Evolutionary conservation across 2,329 filamentous ascomycete species (phyloP).

Genomic region (Fusarium coicis): DNA sequence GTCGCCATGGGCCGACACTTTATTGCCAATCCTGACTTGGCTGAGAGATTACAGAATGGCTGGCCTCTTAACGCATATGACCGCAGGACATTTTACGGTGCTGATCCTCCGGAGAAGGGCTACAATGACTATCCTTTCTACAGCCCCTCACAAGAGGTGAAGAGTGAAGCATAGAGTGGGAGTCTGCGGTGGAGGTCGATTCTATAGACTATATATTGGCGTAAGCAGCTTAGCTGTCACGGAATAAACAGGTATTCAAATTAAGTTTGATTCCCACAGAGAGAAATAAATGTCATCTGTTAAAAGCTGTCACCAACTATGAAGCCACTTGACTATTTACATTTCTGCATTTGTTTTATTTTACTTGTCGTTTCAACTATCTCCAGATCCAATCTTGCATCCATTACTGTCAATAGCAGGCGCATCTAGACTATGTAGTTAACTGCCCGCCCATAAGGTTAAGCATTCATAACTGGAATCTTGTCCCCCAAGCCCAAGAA

Average conservation of each 20-base stretch:
- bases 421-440: background rate
- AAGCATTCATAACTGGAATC: background rate
- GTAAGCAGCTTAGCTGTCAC: background rate
- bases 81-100: conserved; percentile 53
- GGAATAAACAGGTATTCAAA: background rate
- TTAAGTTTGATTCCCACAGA: background rate
- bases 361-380: background rate
- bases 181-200: background rate
- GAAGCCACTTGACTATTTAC: too few species aligned
- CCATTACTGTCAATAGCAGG: fast-evolving
- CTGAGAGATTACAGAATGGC: conserved; percentile 51
- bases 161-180: background rate
- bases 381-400: fast-evolving
- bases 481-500: background rate
- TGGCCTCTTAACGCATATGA: conserved; percentile 53
- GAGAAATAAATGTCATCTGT: too few species aligned
- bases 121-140: conserved; percentile 46
- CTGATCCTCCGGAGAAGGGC: conserved; percentile 35
- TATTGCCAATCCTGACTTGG: conserved; percentile 50
- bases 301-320: too few species aligned
- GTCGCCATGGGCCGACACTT: conserved; percentile 48
- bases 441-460: too few species aligned
- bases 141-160: background rate
- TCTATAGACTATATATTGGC: background rate
- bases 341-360: too few species aligned